These are phyloP conservation scores for Neoarthrinium moseri DNA, from an alignment of 2,329 filamentous ascomycete species.

Conservation along the genomic window DNA sequence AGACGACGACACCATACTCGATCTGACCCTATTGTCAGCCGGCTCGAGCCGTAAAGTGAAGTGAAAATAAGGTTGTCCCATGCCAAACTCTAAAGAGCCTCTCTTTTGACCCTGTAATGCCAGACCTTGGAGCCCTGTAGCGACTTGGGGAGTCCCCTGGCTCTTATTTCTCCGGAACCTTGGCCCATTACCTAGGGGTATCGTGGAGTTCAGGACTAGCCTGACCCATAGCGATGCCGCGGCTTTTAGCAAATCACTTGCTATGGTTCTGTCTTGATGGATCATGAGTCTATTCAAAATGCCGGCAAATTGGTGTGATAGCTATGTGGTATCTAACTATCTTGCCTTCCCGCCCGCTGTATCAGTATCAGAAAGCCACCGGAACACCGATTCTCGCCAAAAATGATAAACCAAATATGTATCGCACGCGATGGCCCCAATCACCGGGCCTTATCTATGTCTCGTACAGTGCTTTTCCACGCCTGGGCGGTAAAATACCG, in stretches of 20 bases:
- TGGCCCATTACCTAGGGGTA: too few relatives aligned
- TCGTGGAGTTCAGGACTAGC: too few relatives aligned
- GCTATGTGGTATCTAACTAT: background rate
- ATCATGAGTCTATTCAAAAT: background rate
- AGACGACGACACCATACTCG: background rate
- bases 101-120: background rate
- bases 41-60: background rate
- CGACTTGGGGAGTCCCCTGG: too few relatives aligned
- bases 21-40: background rate
- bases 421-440: too few relatives aligned
- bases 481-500: too few relatives aligned
- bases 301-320: background rate
- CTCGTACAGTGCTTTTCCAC: too few relatives aligned
- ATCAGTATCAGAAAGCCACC: constrained; percentile 8
- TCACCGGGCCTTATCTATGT: too few relatives aligned
- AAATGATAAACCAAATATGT: constrained; percentile 1
- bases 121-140: background rate
- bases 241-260: too few relatives aligned
- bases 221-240: too few relatives aligned
- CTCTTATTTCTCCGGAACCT: too few relatives aligned
- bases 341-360: background rate
- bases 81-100: background rate
- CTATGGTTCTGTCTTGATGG: too few relatives aligned
- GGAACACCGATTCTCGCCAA: constrained; percentile 18
- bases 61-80: constrained; percentile 4